Base-by-base conservation (phyloP, 306 rosid genomes). In the Quercus wislizeni region DNA sequence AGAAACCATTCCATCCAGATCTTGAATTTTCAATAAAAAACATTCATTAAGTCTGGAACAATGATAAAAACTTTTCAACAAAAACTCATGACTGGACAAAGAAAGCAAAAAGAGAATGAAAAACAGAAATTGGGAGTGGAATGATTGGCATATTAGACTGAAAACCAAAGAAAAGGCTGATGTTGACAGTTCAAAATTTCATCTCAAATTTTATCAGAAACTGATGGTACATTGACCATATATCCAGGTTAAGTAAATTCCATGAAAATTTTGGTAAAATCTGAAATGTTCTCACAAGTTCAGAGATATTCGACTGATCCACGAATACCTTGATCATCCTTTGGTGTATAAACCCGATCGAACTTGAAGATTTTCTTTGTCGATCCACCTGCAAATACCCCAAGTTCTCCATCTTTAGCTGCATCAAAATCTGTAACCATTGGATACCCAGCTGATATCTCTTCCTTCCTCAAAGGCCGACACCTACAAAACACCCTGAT, bases 401-500 rank as follows among this genome's bases (percentile, higher is more conserved):
- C 79, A 55, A 80, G 75, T 17, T 74, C 79, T 80, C 79, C 83
- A 74, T 80, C 83, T 18, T 74, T 67, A 38, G 79, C 75, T 8
- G 63, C 75, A 43, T 80, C 75, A 80, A 80, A 80, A n/a, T 80
- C 59, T 19, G 69, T 57, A 55, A 74, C 79, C 55, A 79, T 74
- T 27, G 75, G 62, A 67, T 38, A 43, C 20, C 75, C 62, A 38
- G 70, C 69, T 31, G n/a, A 43, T 76, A 49, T 82, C 76, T 17
- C 84, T 28, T 76, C 79, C 80, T 78, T 87, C 85, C 79, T 62
- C 80, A 78, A 88, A 12, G 94, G 94, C 71, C 80, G 80, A 31
- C 88, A 76, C 79, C 94, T 86, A 83, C 94, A 90, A 75, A 81
- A 90, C 70, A 90, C 92, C 76, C 92, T 83, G 79, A 90, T 88